These are phyloP conservation scores for Nadsonia fulvescens DNA, from an alignment of 805 yeast species.

Conservation along the genomic window DNA sequence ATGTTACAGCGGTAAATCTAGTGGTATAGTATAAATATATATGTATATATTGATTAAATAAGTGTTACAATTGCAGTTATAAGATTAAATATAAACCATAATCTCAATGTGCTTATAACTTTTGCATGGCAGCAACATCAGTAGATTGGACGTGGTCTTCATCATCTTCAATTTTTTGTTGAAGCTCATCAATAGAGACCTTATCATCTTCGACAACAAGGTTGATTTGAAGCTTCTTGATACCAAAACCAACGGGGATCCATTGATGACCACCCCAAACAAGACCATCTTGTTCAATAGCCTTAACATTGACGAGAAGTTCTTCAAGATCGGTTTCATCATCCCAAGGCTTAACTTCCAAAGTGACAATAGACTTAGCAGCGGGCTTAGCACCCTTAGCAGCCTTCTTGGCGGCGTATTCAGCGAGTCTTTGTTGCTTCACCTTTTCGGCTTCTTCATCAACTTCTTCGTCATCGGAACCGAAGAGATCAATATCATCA, in stretches of 20 bases:
- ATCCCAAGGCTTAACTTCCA: constrained; percentile 99
- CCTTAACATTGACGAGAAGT: constrained; percentile 72
- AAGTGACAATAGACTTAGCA: constrained; percentile 91
- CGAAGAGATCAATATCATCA: constrained; percentile 83
- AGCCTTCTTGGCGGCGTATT: constrained; percentile 94
- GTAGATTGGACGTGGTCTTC: constrained; percentile 99
- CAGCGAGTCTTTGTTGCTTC: constrained; percentile 96
- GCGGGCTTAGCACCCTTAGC: constrained; percentile 95
- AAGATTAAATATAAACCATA: constrained; percentile 1
- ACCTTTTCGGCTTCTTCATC: constrained; percentile 95
- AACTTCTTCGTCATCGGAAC: constrained; percentile 84
- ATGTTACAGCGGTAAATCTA: no score
- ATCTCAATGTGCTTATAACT: constrained; percentile 41
- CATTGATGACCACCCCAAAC: constrained; percentile 96
- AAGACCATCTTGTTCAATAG: constrained; percentile 80
- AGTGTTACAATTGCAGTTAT: no score
- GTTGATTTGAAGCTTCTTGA: constrained; percentile 97
- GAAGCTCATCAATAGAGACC: constrained; percentile 82
- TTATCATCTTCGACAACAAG: constrained; percentile 92
- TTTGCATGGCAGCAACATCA: constrained; percentile 96
- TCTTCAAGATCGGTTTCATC: constrained; percentile 94
- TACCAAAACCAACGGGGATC: constrained; percentile 98
- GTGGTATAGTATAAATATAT: no score
- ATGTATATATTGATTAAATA: no score
- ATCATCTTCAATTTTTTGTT: constrained; percentile 60